Conservation (phyloP, 176 grass and related monocot species). For the Ensete glaucum region DNA sequence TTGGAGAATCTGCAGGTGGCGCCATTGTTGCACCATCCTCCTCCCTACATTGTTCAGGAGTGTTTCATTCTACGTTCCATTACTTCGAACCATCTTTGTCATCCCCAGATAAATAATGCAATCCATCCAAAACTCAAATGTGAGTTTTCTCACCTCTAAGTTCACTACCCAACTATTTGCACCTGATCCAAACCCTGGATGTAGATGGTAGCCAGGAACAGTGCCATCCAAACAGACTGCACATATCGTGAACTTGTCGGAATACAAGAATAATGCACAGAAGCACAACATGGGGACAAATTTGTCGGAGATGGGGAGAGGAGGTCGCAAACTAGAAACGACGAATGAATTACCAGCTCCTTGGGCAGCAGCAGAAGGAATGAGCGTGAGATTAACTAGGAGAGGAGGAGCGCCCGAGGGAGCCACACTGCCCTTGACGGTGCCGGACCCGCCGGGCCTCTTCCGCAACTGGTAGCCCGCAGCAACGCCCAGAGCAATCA, state of each 20-base stretch:
- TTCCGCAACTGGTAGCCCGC: too few relatives aligned
- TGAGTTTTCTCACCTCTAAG: conserved; percentile 39
- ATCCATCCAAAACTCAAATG: too few relatives aligned
- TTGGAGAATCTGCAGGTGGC: conserved; percentile 10
- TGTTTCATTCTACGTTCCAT: too few relatives aligned
- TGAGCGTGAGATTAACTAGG: conserved; percentile 55
- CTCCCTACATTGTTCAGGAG: conserved; percentile 16
- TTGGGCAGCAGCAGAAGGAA: conserved; percentile 39
- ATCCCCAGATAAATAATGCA: too few relatives aligned
- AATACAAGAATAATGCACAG: background rate
- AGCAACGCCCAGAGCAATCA: too few relatives aligned
- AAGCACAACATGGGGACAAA: background rate
- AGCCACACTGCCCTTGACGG: too few relatives aligned
- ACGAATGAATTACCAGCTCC: conserved; percentile 43
- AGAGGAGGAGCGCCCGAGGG: conserved; percentile 5
- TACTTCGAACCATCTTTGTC: too few relatives aligned
- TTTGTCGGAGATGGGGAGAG: background rate
- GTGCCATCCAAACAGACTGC: conserved; percentile 88
- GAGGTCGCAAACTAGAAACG: background rate
- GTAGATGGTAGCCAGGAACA: conserved; percentile 55
- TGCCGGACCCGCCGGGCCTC: too few relatives aligned
- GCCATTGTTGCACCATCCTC: conserved; percentile 30
- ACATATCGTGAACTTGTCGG: background rate
- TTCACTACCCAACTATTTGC: conserved; percentile 62
- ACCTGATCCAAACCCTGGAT: conserved; percentile 46